Base-by-base conservation (phyloP, 371 early-diverging fungal species). In the Circinella umbellata region DNA sequence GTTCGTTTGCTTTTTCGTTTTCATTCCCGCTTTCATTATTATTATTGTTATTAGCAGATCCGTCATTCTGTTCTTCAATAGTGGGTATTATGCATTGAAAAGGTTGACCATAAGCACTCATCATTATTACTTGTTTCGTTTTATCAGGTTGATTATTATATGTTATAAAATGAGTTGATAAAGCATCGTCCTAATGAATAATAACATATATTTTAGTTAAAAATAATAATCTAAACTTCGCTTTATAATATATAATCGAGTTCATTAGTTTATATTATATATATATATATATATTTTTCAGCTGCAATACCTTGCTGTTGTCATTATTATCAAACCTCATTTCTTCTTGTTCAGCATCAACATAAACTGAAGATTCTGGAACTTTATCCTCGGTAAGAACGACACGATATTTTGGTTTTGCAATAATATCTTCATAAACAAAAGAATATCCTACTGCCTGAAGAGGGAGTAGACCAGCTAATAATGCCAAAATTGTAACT, bases 371-470 rank as follows among this genome's bases (percentile, higher is more conserved):
- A 4, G 88, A 80, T 63, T 80, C 71, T 14, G 83, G 77, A 4
- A 86, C 67, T 48, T 79, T 73, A 9, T 85, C 77, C 9, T 80
- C 74, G 7, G 81, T 77, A 15, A 80, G 73, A 3, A 74, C 74
- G 6, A 88, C 81, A 47, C 82, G 80, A 62, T 85, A 89, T 18
- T 81, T 79, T 1, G 89, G 86, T 70, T 81, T 80, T 8, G 86
- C 80, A 9, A 86, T 68, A 35, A 85, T 68, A 63, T 89, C 89
- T 49, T 87, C 84, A 75, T 82, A 81, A 14, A 85, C 83, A 72
- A 81, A 85, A 27, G 75, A 75, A 49, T 73, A 64, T 34, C 73
- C 66, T 37, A n/a, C 36, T 36, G 35, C 20, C 6, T 18, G n/a
- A 3, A 27, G 18, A 4, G 61, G 68, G 4, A 68, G 37, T 35